Percentiles rank a stretch among this genome's conserved stretches.
Evolutionary conservation across 306 rosid species (phyloP).

Genomic region (Leucaena leucocephala): DNA sequence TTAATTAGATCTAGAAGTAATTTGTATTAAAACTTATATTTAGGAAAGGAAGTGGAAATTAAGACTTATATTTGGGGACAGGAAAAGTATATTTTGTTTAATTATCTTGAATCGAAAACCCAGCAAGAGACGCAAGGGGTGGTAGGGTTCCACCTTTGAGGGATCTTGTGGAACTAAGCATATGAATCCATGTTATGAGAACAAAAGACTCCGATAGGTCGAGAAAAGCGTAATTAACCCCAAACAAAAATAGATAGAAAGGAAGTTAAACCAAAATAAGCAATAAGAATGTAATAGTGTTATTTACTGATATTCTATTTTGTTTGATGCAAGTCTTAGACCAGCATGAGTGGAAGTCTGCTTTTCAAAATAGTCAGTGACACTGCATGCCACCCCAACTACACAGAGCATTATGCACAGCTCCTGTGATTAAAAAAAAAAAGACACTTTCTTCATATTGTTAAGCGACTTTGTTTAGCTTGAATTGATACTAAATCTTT

Average conservation of each 20-base stretch:
- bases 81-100: no score
- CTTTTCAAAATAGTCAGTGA: neutral
- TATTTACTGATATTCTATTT: slow-evolving; percentile 16
- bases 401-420: slow-evolving; percentile 27
- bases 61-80: no score
- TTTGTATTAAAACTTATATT: no score
- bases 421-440: neutral
- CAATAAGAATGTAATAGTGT: slow-evolving; percentile 1
- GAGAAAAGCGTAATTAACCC: neutral
- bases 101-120: no score
- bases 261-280: neutral
- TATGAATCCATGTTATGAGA: no score
- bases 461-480: no score
- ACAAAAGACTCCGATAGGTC: neutral
- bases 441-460: neutral
- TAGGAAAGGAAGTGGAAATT: no score
- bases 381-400: neutral
- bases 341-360: slow-evolving; percentile 1
- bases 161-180: no score
- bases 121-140: no score
- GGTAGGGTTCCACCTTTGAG: no score
- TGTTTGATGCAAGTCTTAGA: slow-evolving; percentile 17
- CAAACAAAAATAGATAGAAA: neutral
- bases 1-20: no score
- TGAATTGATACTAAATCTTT: slow-evolving; percentile 34